Base-by-base conservation (phyloP, 179 eudicot genomes). In the Corrigiola litoralis region DNA sequence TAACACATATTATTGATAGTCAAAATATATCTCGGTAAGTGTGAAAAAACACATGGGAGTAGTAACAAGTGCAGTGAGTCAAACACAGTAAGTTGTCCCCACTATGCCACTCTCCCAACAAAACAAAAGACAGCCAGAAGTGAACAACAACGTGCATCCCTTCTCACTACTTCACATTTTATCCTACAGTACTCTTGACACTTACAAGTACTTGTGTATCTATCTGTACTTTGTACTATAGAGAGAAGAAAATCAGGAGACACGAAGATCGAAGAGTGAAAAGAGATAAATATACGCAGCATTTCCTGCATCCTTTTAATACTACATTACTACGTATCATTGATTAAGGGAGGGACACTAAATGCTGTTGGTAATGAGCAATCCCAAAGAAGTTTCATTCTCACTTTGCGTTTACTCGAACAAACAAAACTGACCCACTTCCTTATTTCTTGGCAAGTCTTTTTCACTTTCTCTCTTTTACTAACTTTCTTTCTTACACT, bases 401-500 rank as follows among this genome's bases (percentile, higher is more conserved):
- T n/a, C n/a, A n/a, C n/a, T n/a, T n/a, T n/a, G n/a, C n/a, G n/a
- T 40, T 58, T 60, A 40, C 38, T 10, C 24, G 14, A 41, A 7
- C 13, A 45, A 14, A n/a, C n/a, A n/a, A 23, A 24, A 33, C 18
- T 46, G 53, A 62, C 55, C 63, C 49, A 61, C 58, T 49, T 23
- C 5, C 14, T n/a, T n/a, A n/a, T n/a, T n/a, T n/a, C n/a, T 61
- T 44, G 50, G 73, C 42, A 70, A 70, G 57, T 54, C 20, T 45
- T 51, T 70, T 27, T 21, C n/a, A n/a, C n/a, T n/a, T n/a, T n/a
- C n/a, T n/a, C n/a, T n/a, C n/a, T n/a, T n/a, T n/a, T n/a, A n/a
- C n/a, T n/a, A n/a, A n/a, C n/a, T n/a, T n/a, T n/a, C n/a, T 18
- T 50, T 42, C 31, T 28, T 9, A 9, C 1, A 14, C 25, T 41